Base-by-base conservation (phyloP, 805 yeast species). In the Ogataea ganodermae region DNA sequence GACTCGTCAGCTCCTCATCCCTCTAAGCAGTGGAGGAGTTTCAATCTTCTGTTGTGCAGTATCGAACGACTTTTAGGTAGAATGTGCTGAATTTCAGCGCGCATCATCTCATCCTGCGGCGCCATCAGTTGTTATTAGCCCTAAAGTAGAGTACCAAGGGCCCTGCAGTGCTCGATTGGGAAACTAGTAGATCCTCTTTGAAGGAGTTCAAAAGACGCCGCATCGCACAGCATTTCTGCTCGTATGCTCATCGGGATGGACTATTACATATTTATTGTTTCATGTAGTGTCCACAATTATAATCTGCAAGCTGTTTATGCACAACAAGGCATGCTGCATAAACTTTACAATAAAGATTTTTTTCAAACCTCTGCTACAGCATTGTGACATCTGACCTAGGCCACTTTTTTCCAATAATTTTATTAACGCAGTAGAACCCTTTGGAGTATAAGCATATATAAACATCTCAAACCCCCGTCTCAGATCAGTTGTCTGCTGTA, bases 301-400 rank as follows among this genome's bases (percentile, higher is more conserved):
- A 22, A 22, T 22, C 6, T 22, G 24, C 24, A 6, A 8, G 24
- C 8, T 6, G 8, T n/a, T n/a, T 22, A 22, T 22, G 24, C 24
- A 22, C 24, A 6, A 22, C 6, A 6, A 6, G 24, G 14, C 14
- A 30, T 30, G 33, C 33, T n/a, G 17, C 4, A 30, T 6, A 30
- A 30, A n/a, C 3, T 6, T 22, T 22, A 8, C 24, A n/a, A 7
- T 12, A 10, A 27, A 27, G 6, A 12, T 6, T 27, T 17, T 33
- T 33, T 33, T 33, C 21, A 17, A 10, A 12, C 36, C n/a, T 16
- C 36, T 38, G 42, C 23, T 38, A 38, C 42, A 38, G 26, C 21
- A 26, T 17, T 38, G 42, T 38, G 42, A 38, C 42, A 38, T 22
- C 8, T 17, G 42, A 38, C 27, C 42, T 18, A 33, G 32, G 42